Percentiles rank a stretch among this genome's conserved stretches.
These are phyloP conservation scores for Leersia perrieri DNA, from an alignment of 176 grass and related monocot genomes.

Conservation along the genomic window DNA sequence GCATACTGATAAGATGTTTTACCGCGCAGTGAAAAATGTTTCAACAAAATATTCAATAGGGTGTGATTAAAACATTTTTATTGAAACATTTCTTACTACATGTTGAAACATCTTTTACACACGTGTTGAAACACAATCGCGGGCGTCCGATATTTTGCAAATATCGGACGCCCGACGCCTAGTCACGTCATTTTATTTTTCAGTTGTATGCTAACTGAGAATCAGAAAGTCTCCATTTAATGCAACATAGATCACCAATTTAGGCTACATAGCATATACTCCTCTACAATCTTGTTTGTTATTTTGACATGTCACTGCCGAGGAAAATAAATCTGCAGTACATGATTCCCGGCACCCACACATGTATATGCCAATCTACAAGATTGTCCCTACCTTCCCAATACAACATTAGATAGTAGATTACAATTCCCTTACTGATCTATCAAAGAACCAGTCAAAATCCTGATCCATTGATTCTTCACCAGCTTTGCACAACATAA, in stretches of 20 bases:
- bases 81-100: no score
- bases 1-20: no score
- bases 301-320: background rate
- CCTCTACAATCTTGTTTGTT: background rate
- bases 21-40: no score
- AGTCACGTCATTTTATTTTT: no score
- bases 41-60: no score
- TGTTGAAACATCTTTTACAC: no score
- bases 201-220: background rate
- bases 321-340: background rate
- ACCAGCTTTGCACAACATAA: background rate
- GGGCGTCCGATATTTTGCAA: no score
- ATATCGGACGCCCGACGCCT: no score
- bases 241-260: background rate
- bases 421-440: background rate
- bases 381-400: background rate
- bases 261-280: background rate
- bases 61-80: no score
- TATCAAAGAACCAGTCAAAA: background rate
- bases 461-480: background rate
- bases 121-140: no score
- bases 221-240: background rate
- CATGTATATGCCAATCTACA: background rate
- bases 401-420: constrained; percentile 21
- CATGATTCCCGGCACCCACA: background rate